Evolutionary conservation across 305 asterid genomes (phyloP), one percentile per base, ranked within the genome.

Genomic region (Lippia alba): DNA sequence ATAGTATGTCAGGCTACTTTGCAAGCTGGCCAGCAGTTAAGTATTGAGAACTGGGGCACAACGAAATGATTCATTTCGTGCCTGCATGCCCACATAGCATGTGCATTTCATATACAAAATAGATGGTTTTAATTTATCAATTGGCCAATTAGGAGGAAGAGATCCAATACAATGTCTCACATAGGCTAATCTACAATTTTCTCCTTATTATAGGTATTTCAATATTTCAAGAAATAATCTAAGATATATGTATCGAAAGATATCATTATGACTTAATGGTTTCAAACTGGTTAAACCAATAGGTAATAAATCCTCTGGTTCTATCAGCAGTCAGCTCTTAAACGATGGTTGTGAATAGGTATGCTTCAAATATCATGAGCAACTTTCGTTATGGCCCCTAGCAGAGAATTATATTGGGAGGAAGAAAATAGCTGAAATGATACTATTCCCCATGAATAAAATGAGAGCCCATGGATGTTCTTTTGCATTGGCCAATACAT

Each of bases 31-130:
- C 24, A 12, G 50, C 46, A 19, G 56, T 33, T 67, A 67, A 11
- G 17, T 15, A 20, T 34, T 45, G 12, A 36, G 4, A 36, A 56
- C 24, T 8, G 49, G 7, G 61, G 20, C 19, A 20, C 6, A 15
- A 48, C 44, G 24, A 67, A 11, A 18, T n/a, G 19, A 33, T 40
- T 74, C 51, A 53, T 67, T 24, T 74, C 64, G 17, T 67, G 36
- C 65, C 19, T 18, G 39, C 14, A 6, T n/a, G 41, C 11, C 12
- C 39, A 59, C 46, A 32, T 0, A 4, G 8, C 18, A 12, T 48
- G 54, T n/a, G 18, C 4, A 48, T 14, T 4, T 48, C 4, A 14
- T 48, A 3, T 44, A 7, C 49, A 11, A 44, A 12, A 1, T n/a
- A 15, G 49, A 61, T 8, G 33, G 15, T 61, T 17, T 20, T 51